Percentiles rank a stretch among this genome's conserved stretches.
Evolutionary conservation across 2,329 filamentous ascomycete genomes (phyloP).

Genomic region (Orbilia brochopaga): DNA sequence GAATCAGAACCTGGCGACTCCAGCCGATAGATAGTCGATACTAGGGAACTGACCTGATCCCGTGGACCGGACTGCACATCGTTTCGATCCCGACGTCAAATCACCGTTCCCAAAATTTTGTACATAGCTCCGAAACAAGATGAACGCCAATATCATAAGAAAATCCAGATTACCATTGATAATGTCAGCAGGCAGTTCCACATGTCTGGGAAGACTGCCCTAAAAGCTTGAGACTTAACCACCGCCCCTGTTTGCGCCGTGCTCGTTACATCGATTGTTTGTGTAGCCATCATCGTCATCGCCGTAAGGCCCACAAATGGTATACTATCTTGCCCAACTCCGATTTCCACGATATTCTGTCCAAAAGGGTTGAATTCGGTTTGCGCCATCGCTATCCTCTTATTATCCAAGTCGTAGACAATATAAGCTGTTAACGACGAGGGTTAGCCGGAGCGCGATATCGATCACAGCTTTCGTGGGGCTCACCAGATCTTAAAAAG

Average conservation of each 20-base stretch:
- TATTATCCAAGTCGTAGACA: slow-evolving; percentile 76
- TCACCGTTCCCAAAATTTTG: too few species aligned
- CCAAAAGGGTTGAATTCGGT: slow-evolving; percentile 67
- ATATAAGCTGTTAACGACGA: slow-evolving; percentile 68
- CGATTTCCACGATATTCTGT: slow-evolving; percentile 65
- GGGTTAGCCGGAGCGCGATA: not conserved
- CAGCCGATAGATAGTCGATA: too few species aligned
- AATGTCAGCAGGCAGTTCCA: slow-evolving; percentile 10
- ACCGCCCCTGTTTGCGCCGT: slow-evolving; percentile 12
- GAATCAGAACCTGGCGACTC: too few species aligned
- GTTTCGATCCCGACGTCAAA: too few species aligned
- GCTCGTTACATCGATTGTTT: slow-evolving; percentile 35
- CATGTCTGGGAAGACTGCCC: not conserved
- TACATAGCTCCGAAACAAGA: too few species aligned
- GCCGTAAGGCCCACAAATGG: slow-evolving; percentile 63
- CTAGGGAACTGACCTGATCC: too few species aligned
- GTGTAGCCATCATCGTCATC: slow-evolving; percentile 59
- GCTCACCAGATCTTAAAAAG: slow-evolving; percentile 38
- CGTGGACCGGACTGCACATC: too few species aligned
- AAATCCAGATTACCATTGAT: not conserved
- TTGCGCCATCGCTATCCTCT: slow-evolving; percentile 73
- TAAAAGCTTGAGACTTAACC: slow-evolving; percentile 2
- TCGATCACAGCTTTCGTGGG: slow-evolving; percentile 56
- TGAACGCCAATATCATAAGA: not conserved
- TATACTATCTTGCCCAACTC: slow-evolving; percentile 61